Conservation (phyloP, 2,329 filamentous ascomycete genomes). For the Colletotrichum coccodes region DNA sequence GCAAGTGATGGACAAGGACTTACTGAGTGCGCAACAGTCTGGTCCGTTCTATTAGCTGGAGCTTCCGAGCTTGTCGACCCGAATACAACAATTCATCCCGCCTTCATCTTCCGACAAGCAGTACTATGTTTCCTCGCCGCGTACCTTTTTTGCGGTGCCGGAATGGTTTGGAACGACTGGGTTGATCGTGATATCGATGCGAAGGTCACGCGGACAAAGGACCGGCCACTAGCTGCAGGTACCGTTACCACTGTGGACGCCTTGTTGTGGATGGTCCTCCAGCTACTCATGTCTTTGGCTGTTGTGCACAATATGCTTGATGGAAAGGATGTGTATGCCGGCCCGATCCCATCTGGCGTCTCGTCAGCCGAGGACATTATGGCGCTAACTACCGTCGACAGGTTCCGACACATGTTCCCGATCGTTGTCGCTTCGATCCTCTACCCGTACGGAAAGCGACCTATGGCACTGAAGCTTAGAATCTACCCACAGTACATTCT, state of each 20-base stretch:
- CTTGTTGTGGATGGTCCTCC: constrained; percentile 30
- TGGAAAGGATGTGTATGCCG: constrained; percentile 26
- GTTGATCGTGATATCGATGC: constrained; percentile 41
- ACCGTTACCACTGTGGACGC: constrained; percentile 37
- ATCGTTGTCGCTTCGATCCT: constrained; percentile 34
- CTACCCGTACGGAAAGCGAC: constrained; percentile 38
- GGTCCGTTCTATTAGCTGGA: constrained; percentile 28
- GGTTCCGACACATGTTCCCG: constrained; percentile 36
- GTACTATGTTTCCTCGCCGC: constrained; percentile 36
- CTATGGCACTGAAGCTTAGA: constrained; percentile 31
- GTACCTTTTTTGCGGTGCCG: constrained; percentile 41
- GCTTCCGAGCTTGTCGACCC: constrained; percentile 23
- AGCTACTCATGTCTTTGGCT: constrained; percentile 23
- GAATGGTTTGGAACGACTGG: constrained; percentile 44
- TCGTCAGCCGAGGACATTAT: fast-evolving
- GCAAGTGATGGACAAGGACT: neutral
- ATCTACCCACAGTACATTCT: constrained; percentile 39
- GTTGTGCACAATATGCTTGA: constrained; percentile 25
- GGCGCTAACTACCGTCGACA: constrained; percentile 20
- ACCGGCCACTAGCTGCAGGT: constrained; percentile 39
- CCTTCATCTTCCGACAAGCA: constrained; percentile 37
- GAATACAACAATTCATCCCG: constrained; percentile 12
- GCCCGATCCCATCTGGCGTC: neutral
- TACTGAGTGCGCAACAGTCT: constrained; percentile 22
- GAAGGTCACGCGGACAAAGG: constrained; percentile 41